Conservation (phyloP, 2,329 filamentous ascomycete species). For the Penicillium brevicompactum region DNA sequence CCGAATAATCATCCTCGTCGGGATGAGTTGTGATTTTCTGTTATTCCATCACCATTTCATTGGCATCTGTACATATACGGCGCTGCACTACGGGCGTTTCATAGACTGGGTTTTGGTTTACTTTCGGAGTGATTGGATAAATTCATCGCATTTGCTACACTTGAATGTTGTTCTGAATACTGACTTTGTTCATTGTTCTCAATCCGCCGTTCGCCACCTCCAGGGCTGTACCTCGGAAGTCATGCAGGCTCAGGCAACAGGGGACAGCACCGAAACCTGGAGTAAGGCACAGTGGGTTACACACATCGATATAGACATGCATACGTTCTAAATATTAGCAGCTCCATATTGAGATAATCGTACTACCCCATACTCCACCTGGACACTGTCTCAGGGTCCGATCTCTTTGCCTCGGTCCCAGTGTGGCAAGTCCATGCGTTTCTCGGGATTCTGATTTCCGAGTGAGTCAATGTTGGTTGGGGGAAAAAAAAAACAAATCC, state of each 20-base stretch:
- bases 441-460: slow-evolving; percentile 16
- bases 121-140: slow-evolving; percentile 4
- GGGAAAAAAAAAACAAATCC: too few relatives aligned
- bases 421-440: slow-evolving; percentile 7
- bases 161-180: neutral
- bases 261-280: neutral
- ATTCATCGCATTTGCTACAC: neutral
- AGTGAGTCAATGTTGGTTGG: too few relatives aligned
- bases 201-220: too few relatives aligned
- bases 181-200: neutral
- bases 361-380: neutral
- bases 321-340: neutral
- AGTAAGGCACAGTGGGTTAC: neutral
- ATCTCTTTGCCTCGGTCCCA: slow-evolving; percentile 6
- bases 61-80: slow-evolving; percentile 21
- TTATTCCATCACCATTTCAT: slow-evolving; percentile 12
- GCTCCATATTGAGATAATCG: neutral
- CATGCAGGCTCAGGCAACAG: too few relatives aligned
- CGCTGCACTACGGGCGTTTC: slow-evolving; percentile 13
- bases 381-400: neutral
- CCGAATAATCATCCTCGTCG: slow-evolving; percentile 10
- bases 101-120: slow-evolving; percentile 5
- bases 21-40: slow-evolving; percentile 44
- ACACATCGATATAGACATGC: neutral
- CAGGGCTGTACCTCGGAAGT: too few relatives aligned